Conservation (phyloP, 257 asterid genomes). For the Salvia rosmarinus region DNA sequence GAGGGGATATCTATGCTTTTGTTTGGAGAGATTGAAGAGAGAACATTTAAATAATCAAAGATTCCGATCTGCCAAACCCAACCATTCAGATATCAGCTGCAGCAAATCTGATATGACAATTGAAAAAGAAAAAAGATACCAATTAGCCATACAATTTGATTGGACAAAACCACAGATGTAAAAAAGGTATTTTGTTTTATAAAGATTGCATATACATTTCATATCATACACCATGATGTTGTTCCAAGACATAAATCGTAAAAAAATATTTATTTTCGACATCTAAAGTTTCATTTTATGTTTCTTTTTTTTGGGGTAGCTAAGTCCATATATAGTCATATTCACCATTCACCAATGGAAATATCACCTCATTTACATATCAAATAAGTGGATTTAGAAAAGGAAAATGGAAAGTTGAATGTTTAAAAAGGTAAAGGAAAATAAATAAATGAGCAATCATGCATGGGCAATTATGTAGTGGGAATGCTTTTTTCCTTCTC, state of each 20-base stretch:
- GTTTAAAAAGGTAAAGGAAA: slow-evolving; percentile 5
- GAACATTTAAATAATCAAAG: too few relatives aligned
- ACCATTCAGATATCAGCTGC: too few relatives aligned
- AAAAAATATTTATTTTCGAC: too few relatives aligned
- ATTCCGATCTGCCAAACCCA: too few relatives aligned
- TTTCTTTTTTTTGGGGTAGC: too few relatives aligned
- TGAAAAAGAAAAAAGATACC: not conserved
- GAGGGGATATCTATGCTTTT: too few relatives aligned
- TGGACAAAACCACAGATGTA: slow-evolving; percentile 30
- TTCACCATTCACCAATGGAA: not conserved
- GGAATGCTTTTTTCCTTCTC: slow-evolving; percentile 21
- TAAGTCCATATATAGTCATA: too few relatives aligned
- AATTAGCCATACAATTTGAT: slow-evolving; percentile 20
- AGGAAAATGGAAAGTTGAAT: slow-evolving; percentile 11
- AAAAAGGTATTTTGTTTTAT: not conserved
- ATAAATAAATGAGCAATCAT: slow-evolving; percentile 22
- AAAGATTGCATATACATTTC: slow-evolving; percentile 6
- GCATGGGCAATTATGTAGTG: slow-evolving; percentile 26
- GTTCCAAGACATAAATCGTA: not conserved
- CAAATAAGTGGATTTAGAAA: slow-evolving; percentile 30
- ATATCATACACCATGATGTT: not conserved
- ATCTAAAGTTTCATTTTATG: too few relatives aligned
- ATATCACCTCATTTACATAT: slow-evolving; percentile 22
- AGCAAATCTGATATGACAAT: too few relatives aligned
- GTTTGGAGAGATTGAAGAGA: too few relatives aligned